Evolutionary conservation across 371 early-diverging fungal species (phyloP).

Genomic region (Haplosporangium sp.): DNA sequence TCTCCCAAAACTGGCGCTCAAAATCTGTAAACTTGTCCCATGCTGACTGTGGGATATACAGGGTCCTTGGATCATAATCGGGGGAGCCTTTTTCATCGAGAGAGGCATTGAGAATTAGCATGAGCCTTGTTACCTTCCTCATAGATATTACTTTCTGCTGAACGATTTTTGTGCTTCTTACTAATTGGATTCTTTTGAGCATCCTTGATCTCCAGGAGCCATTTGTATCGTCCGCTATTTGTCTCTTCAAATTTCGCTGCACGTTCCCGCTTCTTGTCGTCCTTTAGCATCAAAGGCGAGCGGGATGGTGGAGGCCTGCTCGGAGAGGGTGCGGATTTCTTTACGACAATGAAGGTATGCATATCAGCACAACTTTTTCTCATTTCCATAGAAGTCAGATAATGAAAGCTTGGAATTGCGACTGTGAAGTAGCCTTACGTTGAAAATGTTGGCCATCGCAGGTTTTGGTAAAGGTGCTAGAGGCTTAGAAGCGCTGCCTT

Average conservation of each 20-base stretch:
- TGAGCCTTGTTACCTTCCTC: background rate
- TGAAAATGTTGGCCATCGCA: slow-evolving; percentile 13
- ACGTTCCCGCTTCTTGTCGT: slow-evolving; percentile 59
- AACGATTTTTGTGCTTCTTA: slow-evolving; percentile 13
- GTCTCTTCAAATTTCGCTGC: slow-evolving; percentile 79
- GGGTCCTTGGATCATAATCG: slow-evolving; percentile 96
- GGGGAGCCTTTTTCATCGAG: slow-evolving; percentile 63
- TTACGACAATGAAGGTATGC: background rate
- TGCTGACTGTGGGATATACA: slow-evolving; percentile 86
- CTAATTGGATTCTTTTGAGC: slow-evolving; percentile 72
- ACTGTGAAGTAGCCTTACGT: slow-evolving; percentile 8
- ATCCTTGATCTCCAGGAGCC: slow-evolving; percentile 89
- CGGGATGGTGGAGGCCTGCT: slow-evolving; percentile 22
- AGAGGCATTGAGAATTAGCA: background rate
- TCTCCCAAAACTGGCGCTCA: slow-evolving; percentile 99
- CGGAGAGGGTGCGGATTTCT: slow-evolving; percentile 9
- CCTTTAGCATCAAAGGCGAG: slow-evolving; percentile 30
- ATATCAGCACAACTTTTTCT: too few species aligned
- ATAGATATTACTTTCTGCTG: background rate
- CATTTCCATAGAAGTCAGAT: too few species aligned
- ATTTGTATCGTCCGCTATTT: slow-evolving; percentile 87
- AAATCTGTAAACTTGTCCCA: slow-evolving; percentile 95
- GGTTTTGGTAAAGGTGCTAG: background rate
- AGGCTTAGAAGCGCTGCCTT: slow-evolving; percentile 1
- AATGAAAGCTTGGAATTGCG: too few species aligned